These are phyloP conservation scores for Amanita phalloides DNA, from an alignment of 768 basidiomycete species.

Conservation along the genomic window DNA sequence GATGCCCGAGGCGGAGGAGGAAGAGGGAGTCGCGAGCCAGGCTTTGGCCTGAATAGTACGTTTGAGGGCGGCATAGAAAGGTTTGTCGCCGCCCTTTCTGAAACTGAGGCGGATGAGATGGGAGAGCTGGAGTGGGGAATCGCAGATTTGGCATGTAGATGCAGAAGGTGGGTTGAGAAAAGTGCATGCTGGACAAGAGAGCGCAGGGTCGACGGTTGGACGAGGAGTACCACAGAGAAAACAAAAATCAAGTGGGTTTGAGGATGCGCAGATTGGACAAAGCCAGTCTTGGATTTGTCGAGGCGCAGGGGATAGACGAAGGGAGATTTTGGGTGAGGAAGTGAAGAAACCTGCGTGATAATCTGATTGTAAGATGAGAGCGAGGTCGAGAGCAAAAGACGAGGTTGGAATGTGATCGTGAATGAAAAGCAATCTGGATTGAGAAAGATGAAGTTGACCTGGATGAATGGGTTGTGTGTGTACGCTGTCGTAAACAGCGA, in stretches of 20 bases:
- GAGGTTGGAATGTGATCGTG: slow-evolving; percentile 34
- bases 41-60: slow-evolving; percentile 55
- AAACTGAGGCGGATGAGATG: slow-evolving; percentile 80
- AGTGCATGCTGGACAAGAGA: slow-evolving; percentile 81
- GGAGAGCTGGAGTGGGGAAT: background rate
- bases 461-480: slow-evolving; percentile 78
- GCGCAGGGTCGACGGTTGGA: slow-evolving; percentile 20
- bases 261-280: slow-evolving; percentile 80
- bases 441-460: slow-evolving; percentile 64
- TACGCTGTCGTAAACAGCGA: slow-evolving; percentile 86
- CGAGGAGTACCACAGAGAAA: slow-evolving; percentile 56
- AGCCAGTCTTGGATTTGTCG: slow-evolving; percentile 47
- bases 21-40: slow-evolving; percentile 51
- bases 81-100: slow-evolving; percentile 80
- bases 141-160: background rate
- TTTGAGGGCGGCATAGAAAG: slow-evolving; percentile 71
- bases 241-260: slow-evolving; percentile 30
- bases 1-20: slow-evolving; percentile 24
- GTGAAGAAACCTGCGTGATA: slow-evolving; percentile 86
- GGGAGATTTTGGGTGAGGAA: slow-evolving; percentile 81
- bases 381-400: slow-evolving; percentile 65
- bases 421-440: slow-evolving; percentile 81
- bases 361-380: slow-evolving; percentile 64
- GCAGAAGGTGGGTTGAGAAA: slow-evolving; percentile 73
- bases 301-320: slow-evolving; percentile 28